Conservation (phyloP, 345 rosid species). For the Rhodamnia rubescens region DNA sequence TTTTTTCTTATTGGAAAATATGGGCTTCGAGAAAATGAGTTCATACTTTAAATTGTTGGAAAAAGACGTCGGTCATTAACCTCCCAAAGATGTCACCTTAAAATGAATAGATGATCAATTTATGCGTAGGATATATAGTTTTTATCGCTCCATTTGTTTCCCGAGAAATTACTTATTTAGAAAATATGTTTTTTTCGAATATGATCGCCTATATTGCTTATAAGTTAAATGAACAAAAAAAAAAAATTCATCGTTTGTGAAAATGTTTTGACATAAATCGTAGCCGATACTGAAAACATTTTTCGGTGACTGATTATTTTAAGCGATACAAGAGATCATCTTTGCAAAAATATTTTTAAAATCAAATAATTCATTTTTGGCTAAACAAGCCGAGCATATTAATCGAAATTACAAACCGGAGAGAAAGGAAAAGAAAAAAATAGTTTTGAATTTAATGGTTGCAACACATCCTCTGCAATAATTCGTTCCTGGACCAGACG, state of each 20-base stretch:
- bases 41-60: neutral
- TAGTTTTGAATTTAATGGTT: neutral
- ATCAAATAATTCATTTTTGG: neutral
- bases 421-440: neutral
- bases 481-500: too few relatives aligned
- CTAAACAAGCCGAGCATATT: neutral
- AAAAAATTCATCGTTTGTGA: accelerated
- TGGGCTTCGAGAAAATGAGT: neutral
- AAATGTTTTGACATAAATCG: neutral
- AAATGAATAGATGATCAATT: neutral
- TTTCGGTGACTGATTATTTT: neutral
- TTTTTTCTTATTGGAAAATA: neutral
- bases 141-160: neutral
- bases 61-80: neutral
- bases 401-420: neutral
- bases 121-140: neutral
- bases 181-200: neutral
- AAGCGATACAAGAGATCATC: neutral
- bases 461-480: neutral
- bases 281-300: accelerated
- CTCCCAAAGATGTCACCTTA: neutral
- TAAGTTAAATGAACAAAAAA: neutral
- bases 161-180: neutral
- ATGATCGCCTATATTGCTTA: accelerated
- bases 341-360: neutral